Base-by-base conservation (phyloP, 2,329 filamentous ascomycete species). In the Pestalotiopsis fici region DNA sequence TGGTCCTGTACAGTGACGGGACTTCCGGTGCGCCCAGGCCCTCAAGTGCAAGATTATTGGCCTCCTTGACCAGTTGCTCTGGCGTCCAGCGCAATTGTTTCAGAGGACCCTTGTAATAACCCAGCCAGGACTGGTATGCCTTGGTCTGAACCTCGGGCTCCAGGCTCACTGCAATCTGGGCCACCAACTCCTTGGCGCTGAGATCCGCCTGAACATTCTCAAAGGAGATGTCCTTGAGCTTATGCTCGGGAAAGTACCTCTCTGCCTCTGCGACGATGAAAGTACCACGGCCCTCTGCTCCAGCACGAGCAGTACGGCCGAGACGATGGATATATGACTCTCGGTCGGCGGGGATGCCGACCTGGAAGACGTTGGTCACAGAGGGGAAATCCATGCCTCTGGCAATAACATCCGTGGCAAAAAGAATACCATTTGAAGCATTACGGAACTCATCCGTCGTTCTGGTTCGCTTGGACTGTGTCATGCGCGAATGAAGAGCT, bases 371-470 rank as follows among this genome's bases (percentile, higher is more conserved):
- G 69, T 89, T 87, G 18, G 88, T 90, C 47, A 92, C 89, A n/a
- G 86, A 83, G 0, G 90, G 90, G 76, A 92, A 92, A 73, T 93
- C 90, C 88, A 93, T 91, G 71, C 90, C 90, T 70, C 90, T 88
- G 12, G 90, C 90, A 27, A 91, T 88, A 47, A 93, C 90, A 73
- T 93, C 91, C 0, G 90, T 92, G 2, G 91, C 91, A 65, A 92
- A 86, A 55, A 93, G 82, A 63, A 92, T 84, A 47, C 81, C 82
- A 15, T 76, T 78, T 11, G 76, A 76, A n/a, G 85, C 78, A 39
- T 79, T 78, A 67, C 93, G 90, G 75, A 82, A 88, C n/a, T 83
- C 79, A 50, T 93, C 88, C 0, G 94, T 90, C 55, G 88, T 87
- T 67, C 78, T 82, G 11, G 79, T 86, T 9, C 86, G 85, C 73